Base-by-base conservation (phyloP, 768 basidiomycete species). In the Mycena latifolia region DNA sequence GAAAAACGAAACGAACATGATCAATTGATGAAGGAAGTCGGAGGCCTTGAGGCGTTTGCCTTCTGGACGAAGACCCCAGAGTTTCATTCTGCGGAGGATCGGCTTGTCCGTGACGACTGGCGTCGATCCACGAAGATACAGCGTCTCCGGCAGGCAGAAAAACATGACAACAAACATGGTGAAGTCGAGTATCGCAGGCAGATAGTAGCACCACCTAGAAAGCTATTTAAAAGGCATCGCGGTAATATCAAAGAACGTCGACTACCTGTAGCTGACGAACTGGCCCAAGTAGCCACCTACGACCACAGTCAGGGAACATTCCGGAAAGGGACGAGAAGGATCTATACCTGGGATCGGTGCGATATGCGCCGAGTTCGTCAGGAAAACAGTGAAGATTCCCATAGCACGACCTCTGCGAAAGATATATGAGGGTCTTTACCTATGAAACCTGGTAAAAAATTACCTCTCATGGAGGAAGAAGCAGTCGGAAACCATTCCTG, bases 141-240 rank as follows among this genome's bases (percentile, higher is more conserved):
- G 58, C 1, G 83, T 84, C 69, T 84, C 83, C 9, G 83, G 83
- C 70, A 82, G 75, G 31, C 79, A 74, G 60, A 81, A 75, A 24
- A 81, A 55, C 56, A 77, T 77, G 22, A 80, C 65, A n/a, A 76
- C 33, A 43, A 82, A 76, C 72, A 81, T 75, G 61, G 63, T 53
- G 67, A 76, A 79, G 65, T 82, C 79, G n/a, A 82, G 65, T n/a
- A 83, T 82, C n/a, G 79, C 77, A 28, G 80, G 77, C 17, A 79
- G 71, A 75, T 79, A 83, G 61, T 83, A 83, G 60, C 81, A 82
- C 83, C 82, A 82, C 46, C 81, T 72, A 15, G 3, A 17, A 5
- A 25, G 39, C 9, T 33, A 11, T 24, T 17, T 3, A 61, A n/a
- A 5, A 5, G 33, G 33, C 15, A 33, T 43, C 14, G 3, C 11